Base-by-base conservation (phyloP, 2,329 filamentous ascomycete species). In the Cytospora paraplurivora region DNA sequence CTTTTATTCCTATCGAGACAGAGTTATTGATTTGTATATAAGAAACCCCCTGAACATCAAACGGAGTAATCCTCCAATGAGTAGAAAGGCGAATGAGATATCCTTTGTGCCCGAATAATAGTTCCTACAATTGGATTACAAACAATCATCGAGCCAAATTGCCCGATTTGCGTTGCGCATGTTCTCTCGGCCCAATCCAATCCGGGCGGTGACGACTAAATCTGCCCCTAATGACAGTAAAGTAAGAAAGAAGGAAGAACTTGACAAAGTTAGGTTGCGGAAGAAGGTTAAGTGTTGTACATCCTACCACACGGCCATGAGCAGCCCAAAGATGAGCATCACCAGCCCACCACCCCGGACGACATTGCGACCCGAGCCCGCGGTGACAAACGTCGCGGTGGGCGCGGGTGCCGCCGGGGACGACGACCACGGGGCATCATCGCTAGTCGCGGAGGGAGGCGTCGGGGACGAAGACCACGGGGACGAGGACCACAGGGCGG, bases 361-460 rank as follows among this genome's bases (percentile, higher is more conserved):
- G 12, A 34, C 35, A 21, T 47, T 61, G 12, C 54, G 61, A 13
- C 38, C 17, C 27, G 64, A 56, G 32, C 57, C 64, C 27, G 64
- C 61, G 27, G 64, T 66, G 41, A 59, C 34, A 13, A 47, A 62
- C 5, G 49, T 54, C 12, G 64, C 11, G 52, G 47, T 50, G 7
- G 57, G 32, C 52, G 50, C 21, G 4, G 57, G 54, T 33, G 56
- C 21, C 4, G 47, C 10, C 15, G 61, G 15, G 10, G 41, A 49
- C 19, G 56, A 49, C 15, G 13, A 33, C 13, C 8, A 54, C 19
- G 19, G 37, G 32, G 19, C 35, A 27, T 27, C 27, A 5, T 32
- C 13, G 27, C 33, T 27, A 7, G 37, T 17, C 32, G 52, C 38
- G 3, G n/a, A n/a, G n/a, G n/a, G n/a, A n/a, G n/a, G n/a, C 4